Evolutionary conservation across 768 basidiomycete species (phyloP), one percentile per base, ranked within the genome.

Genomic region (Collybiopsis luxurians): DNA sequence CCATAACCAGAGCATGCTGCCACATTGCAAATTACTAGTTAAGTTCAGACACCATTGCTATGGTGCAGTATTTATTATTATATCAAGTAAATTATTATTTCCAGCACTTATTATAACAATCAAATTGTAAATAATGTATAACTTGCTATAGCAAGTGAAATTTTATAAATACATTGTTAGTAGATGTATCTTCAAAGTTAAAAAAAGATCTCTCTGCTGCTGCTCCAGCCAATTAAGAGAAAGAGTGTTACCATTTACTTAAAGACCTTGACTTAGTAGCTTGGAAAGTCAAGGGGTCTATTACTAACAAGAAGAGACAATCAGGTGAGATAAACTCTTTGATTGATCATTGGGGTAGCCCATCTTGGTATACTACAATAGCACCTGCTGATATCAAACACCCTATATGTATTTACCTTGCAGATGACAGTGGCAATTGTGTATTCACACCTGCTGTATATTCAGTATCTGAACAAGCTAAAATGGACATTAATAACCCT

Each of bases 401-500:
- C 23, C 47, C 50, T 3, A 50, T 56, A 27, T 56, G 27, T 21
- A 2, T 56, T 11, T 56, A 56, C 48, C 30, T 48, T 56, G 23
- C 55, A 39, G 43, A 55, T 31, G 40, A n/a, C 3, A 21, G 46
- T 23, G 9, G 4, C 6, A 48, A 48, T 27, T 4, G 27, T 7
- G 7, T 13, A 7, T 56, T 48, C 24, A 6, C 9, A 2, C 55
- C 55, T 38, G 27, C 21, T n/a, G 6, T 56, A 27, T 3, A 21
- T 3, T 2, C 1, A 2, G 9, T 15, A 17, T 24, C 21, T 31
- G 36, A 38, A 11, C 39, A 34, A 27, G 13, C 12, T 2, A 26
- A n/a, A 42, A 13, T 52, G n/a, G 34, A 27, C 2, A 15, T 55
- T 2, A 15, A 57, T 2, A 66, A 66, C 44, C 62, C 64, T 0